Base-by-base conservation (phyloP, 352 stramenopile genomes). In the Globisporangium cystogenes region DNA sequence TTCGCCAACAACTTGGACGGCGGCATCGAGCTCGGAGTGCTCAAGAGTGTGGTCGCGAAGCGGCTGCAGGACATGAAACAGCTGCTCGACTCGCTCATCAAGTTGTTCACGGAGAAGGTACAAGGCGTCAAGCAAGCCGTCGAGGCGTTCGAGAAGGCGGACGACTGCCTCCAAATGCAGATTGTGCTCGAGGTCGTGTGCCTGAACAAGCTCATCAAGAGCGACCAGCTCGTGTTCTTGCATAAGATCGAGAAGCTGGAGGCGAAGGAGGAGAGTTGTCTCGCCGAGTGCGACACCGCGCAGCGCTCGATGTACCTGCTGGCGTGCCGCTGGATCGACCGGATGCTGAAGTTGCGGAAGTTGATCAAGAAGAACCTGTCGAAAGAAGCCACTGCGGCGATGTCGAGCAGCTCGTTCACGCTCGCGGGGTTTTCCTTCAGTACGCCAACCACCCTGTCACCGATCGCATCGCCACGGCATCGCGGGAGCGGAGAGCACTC, bases 271-370 rank as follows among this genome's bases (percentile, higher is more conserved):
- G 59, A 62, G 3, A 64, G 71, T 8, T 77, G 45, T 42, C 67
- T 89, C 39, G 67, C 59, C 0, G 58, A 72, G 16, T 83, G 68
- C 18, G 77, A 88, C 55, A 57, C 60, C 0, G 71, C 64, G 2
- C 80, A 90, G 23, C 76, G 77, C 0, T 61, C 64, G 11, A 40
- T 92, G 31, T 92, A 92, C 55, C 63, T 84, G 36, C 55, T 83
- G 36, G 65, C 70, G n/a, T 92, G 82, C 50, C 69, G 72, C 23
- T 92, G 82, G 82, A 85, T 92, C 20, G 72, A 77, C 15, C 81
- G 69, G 49, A 83, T 90, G 60, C 62, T 88, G 16, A 79, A 87
- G 35, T 74, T 93, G 46, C 77, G 76, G 24, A 82, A 85, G 21
- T 44, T 82, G 21, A 89, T 90, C 48, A 83, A 83, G 37, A 70